phyloP scores from a whole-genome alignment of 2,329 filamentous ascomycete genomes.

The Monosporascus sp. region DNA sequence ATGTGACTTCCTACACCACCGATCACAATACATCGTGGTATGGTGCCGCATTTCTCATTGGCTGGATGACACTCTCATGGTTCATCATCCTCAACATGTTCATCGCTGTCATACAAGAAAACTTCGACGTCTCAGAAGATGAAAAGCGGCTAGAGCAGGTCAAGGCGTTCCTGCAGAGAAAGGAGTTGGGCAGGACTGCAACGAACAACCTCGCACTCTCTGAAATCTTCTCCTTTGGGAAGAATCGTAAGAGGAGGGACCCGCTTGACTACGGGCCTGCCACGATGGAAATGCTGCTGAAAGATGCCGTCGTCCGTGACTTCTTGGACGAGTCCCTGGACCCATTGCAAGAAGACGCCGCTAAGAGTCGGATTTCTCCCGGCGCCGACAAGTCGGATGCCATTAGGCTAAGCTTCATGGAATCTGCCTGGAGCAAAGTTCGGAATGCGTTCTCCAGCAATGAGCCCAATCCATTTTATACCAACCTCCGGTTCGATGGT shows the following conservation, averaged over 20 bases:
- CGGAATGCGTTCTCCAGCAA: constrained; percentile 50
- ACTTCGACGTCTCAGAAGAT: constrained; percentile 97
- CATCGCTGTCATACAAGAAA: constrained; percentile 99
- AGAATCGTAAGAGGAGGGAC: constrained; percentile 61
- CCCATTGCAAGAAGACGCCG: constrained; percentile 32
- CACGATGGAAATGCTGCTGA: constrained; percentile 92
- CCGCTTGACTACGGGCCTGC: constrained; percentile 88
- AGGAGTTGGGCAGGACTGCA: constrained; percentile 68
- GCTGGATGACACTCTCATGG: constrained; percentile 94
- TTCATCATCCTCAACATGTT: constrained; percentile 99
- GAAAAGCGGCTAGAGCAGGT: constrained; percentile 97
- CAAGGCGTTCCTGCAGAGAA: constrained; percentile 86
- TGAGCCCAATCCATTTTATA: constrained; percentile 94
- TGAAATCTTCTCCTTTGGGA: constrained; percentile 60
- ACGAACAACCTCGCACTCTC: constrained; percentile 71
- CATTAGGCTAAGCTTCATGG: constrained; percentile 53
- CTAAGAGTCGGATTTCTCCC: constrained; percentile 30
- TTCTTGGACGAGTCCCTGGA: constrained; percentile 75
- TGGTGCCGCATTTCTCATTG: constrained; percentile 80
- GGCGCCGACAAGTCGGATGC: constrained; percentile 32
- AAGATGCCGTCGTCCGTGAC: constrained; percentile 90
- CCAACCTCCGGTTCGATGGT: constrained; percentile 62
- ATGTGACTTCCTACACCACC: constrained; percentile 64
- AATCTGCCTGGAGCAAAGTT: constrained; percentile 56
- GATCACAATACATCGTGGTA: constrained; percentile 78